phyloP scores from a whole-genome alignment of 2,329 filamentous ascomycete genomes.

The Trichophyton schoenleinii region DNA sequence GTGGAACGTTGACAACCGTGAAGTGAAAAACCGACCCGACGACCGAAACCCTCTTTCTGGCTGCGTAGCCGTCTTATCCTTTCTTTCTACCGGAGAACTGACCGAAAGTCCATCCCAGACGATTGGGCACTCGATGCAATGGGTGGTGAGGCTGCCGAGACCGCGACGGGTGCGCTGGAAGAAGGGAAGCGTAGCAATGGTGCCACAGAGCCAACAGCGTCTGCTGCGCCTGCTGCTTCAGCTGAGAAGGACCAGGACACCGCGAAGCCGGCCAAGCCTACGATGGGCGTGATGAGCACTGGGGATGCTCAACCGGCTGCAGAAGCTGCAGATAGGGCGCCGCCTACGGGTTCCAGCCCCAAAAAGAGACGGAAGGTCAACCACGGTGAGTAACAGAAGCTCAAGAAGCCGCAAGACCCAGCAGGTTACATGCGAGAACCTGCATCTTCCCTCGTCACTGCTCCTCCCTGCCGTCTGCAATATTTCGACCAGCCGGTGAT shows the following conservation, averaged over 20 bases:
- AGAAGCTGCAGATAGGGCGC: slow-evolving; percentile 20
- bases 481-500: background rate
- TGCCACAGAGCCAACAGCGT: background rate
- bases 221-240: slow-evolving; percentile 10
- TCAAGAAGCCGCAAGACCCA: background rate
- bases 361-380: slow-evolving; percentile 85
- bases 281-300: slow-evolving; percentile 21
- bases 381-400: slow-evolving; percentile 52
- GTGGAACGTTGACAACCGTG: slow-evolving; percentile 9
- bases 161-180: slow-evolving; percentile 15
- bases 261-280: slow-evolving; percentile 13
- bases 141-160: slow-evolving; percentile 12
- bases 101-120: slow-evolving; percentile 3
- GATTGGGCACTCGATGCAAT: slow-evolving; percentile 7
- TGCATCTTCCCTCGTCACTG: background rate
- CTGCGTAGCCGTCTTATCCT: background rate
- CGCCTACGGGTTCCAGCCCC: slow-evolving; percentile 40
- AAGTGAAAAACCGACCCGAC: background rate
- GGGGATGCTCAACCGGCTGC: slow-evolving; percentile 22
- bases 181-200: slow-evolving; percentile 2
- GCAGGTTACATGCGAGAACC: background rate
- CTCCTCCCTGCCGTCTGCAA: background rate
- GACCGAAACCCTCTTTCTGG: background rate
- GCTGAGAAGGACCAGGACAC: slow-evolving; percentile 11
- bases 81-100: slow-evolving; percentile 1